Evolutionary conservation across 176 grass and related monocot genomes (phyloP), one percentile per base, ranked within the genome.

Genomic region (Phoenix roebelenii): DNA sequence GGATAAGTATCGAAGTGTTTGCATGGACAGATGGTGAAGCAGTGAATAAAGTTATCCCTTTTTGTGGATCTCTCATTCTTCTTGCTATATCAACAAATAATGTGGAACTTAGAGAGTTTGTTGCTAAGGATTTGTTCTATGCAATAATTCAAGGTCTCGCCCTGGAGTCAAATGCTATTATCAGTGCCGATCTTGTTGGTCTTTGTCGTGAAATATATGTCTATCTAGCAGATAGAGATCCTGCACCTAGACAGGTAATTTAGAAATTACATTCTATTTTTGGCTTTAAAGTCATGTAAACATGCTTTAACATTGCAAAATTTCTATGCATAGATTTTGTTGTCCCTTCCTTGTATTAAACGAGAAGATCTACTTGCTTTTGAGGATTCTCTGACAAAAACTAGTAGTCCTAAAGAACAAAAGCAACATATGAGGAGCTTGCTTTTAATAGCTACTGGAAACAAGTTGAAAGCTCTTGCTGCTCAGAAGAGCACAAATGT

Each of bases 121-220:
- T 97, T 65, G 79, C 84, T 15, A 97, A 88, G 76, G 92, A 97
- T 82, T 72, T 97, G 15, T 88, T 97, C 68, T 80, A 77, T 75
- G 85, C 92, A 74, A 74, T 85, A 82, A 85, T 91, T 80, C 78
- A 91, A 7, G 84, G 81, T 23, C 74, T 97, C 60, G 68, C 87
- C 55, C 57, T 85, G n/a, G 92, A 91, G 56, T 91, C 85, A 61
- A 91, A 97, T 85, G 79, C 87, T 26, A 50, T 85, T 65, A 82
- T 78, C 16, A 83, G 92, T 65, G 75, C 92, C 50, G 92, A 97
- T 24, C 84, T 97, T 76, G 72, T 97, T 78, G 92, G 83, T 52
- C 80, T 91, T 74, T 97, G 92, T 87, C 92, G 92, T 65, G 87
- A 97, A 81, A 97, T 97, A 90, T 97, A 97, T 70, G 57, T 91